Percentiles rank a stretch among this genome's conserved stretches.
These are phyloP conservation scores for Trametes cubensis DNA, from an alignment of 768 basidiomycete species.

Conservation along the genomic window DNA sequence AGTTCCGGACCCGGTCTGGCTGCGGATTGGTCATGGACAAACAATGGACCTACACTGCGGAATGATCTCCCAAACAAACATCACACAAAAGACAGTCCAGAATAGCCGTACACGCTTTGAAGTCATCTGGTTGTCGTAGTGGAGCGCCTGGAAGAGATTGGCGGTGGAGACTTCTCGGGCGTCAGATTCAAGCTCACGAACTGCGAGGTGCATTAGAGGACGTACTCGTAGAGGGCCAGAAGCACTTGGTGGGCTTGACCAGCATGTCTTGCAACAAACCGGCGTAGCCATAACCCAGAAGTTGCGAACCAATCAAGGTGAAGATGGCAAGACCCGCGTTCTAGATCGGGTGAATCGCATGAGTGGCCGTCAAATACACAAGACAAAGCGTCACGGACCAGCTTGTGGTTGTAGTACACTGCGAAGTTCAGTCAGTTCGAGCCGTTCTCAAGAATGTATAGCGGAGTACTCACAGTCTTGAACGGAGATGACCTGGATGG, in stretches of 20 bases:
- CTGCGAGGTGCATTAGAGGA: neutral
- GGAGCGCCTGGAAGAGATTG: conserved; percentile 40
- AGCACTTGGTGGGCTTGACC: conserved; percentile 51
- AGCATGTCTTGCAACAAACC: conserved; percentile 47
- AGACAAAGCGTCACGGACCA: conserved; percentile 22
- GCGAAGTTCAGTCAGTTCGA: neutral
- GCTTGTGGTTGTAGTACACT: conserved; percentile 45
- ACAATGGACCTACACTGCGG: conserved; percentile 41
- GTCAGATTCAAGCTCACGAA: neutral
- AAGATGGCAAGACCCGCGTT: conserved; percentile 39
- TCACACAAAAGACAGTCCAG: conserved; percentile 41
- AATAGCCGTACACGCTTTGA: conserved; percentile 44
- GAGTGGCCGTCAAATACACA: neutral
- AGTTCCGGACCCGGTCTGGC: neutral
- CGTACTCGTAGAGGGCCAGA: conserved; percentile 35
- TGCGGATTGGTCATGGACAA: neutral
- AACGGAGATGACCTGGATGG: conserved; percentile 38
- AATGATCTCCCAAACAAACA: conserved; percentile 41
- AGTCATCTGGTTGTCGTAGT: conserved; percentile 40
- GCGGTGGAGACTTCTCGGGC: conserved; percentile 26
- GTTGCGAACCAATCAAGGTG: conserved; percentile 40
- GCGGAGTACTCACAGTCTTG: conserved; percentile 32
- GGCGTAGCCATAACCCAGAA: conserved; percentile 40
- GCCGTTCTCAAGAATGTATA: neutral
- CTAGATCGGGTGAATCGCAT: neutral